Conservation (phyloP, 2,329 filamentous ascomycete genomes). For the Mollisiaceae sp. region DNA sequence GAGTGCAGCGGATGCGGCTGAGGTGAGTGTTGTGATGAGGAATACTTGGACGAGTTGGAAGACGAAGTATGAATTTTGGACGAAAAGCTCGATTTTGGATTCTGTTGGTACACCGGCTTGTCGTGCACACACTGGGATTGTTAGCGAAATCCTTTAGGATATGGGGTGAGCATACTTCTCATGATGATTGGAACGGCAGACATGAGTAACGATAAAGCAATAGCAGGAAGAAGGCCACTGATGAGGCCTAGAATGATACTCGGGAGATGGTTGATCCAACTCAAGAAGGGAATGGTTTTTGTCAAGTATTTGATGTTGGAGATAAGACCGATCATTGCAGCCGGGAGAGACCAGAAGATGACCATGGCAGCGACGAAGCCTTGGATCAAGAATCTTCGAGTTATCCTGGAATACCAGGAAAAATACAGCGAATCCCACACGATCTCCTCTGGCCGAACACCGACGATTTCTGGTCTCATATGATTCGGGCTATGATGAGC, state of each 20-base stretch:
- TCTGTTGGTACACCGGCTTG: slow-evolving; percentile 62
- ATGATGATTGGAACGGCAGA: slow-evolving; percentile 64
- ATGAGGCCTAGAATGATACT: slow-evolving; percentile 61
- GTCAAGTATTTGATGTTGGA: slow-evolving; percentile 66
- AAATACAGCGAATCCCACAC: slow-evolving; percentile 71
- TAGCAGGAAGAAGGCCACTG: slow-evolving; percentile 64
- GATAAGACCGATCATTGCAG: slow-evolving; percentile 67
- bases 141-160: slow-evolving; percentile 23
- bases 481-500: slow-evolving; percentile 67
- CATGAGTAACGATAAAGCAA: slow-evolving; percentile 66
- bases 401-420: slow-evolving; percentile 64
- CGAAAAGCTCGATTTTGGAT: slow-evolving; percentile 62
- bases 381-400: slow-evolving; percentile 56
- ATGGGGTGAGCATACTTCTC: slow-evolving; percentile 50
- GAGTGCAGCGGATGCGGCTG: slow-evolving; percentile 62
- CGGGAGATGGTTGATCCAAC: slow-evolving; percentile 63
- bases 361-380: slow-evolving; percentile 61
- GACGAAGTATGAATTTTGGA: slow-evolving; percentile 85
- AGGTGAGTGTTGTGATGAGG: slow-evolving; percentile 77
- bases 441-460: slow-evolving; percentile 64
- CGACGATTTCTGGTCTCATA: slow-evolving; percentile 68
- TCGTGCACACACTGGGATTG: slow-evolving; percentile 58
- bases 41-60: slow-evolving; percentile 94
- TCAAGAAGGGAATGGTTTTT: slow-evolving; percentile 56
- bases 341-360: slow-evolving; percentile 72